Base-by-base conservation (phyloP, 176 grass and related monocot genomes). In the maize (Zea mays) region DNA sequence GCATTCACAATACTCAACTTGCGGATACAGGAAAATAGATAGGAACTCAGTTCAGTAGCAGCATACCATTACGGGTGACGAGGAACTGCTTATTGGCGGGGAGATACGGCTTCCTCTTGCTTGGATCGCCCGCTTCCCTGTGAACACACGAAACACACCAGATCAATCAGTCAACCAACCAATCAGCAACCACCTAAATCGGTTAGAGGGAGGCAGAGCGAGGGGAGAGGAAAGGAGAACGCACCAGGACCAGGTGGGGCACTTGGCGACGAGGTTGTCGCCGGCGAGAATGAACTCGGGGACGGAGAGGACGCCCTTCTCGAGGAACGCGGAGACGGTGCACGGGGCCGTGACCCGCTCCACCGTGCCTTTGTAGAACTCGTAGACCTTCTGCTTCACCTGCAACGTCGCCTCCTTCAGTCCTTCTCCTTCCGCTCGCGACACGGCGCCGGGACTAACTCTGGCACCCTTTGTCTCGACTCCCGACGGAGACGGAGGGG, bases 211-310 rank as follows among this genome's bases (percentile, higher is more conserved):
- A 19, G 8, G 56, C 16, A 19, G 15, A 20, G 5, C 56, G 35
- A 15, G 27, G 65, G 40, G 36, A 44, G 55, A 41, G 52, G 62
- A 57, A n/a, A 17, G n/a, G n/a, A 9, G 44, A 45, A 46, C 94
- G 27, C 64, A 98, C 96, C 92, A 98, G 68, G 96, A 98, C 96
- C 96, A 98, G 48, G 92, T 95, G 15, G 96, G 96, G 90, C 85
- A 98, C 84, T 98, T 98, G 85, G 96, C 87, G 0, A 98, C 96
- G 83, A 98, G 95, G 72, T 98, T 98, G 65, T 98, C 95, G 58
- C 95, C 95, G 74, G 95, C 95, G 77, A 88, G 77, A 77, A 95
- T 77, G 83, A 98, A 98, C 92, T 98, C 96, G 65, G 87, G 56
- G 74, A 92, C 90, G 83, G 87, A 90, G 75, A 98, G 89, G 83